Base-by-base conservation (phyloP, 306 rosid species). In the Macrotyloma uniflorum region DNA sequence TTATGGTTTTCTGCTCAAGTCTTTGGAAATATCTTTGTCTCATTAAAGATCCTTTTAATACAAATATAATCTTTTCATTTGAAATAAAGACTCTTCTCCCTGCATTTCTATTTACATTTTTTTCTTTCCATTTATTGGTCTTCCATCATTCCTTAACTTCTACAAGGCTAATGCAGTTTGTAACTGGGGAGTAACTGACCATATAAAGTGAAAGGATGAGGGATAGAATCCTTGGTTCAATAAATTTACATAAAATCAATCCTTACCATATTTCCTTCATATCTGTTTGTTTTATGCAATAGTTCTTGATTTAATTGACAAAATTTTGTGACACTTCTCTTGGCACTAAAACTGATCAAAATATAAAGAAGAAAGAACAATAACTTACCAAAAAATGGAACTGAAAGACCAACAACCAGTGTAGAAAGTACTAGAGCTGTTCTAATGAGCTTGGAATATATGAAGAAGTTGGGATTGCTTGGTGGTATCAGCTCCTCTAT, bases 401-500 rank as follows among this genome's bases (percentile, higher is more conserved):
- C 70, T 35, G 82, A 62, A 10, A 94, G 97, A 53, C 96, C 96
- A 30, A 94, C 91, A 5, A 88, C 14, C 14, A 94, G 83, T 43
- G 98, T 94, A 16, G 98, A 94, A 80, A 83, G 4, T 11, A 94
- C 97, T 36, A 94, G 88, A 32, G 66, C 86, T 0, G 98, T 94
- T 86, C 98, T 86, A 74, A 94, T 89, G 42, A 83, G 33, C 64
- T 88, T 81, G 22, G 96, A 67, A 59, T 92, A 89, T 1, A 88
- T 18, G 47, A 78, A 72, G 77, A 86, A 86, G 72, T 86, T 89
- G 80, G 85, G 13, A 9, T 83, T 83, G 78, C 58, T 84, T 71
- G 93, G 54, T 16, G 96, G 96, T 75, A 94, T 89, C 85, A 94
- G 59, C 86, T 94, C 98, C 86, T 94, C 98, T 62, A 94, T 61